Evolutionary conservation across 2,329 filamentous ascomycete species (phyloP).

Genomic region (Thyridium curvatum): DNA sequence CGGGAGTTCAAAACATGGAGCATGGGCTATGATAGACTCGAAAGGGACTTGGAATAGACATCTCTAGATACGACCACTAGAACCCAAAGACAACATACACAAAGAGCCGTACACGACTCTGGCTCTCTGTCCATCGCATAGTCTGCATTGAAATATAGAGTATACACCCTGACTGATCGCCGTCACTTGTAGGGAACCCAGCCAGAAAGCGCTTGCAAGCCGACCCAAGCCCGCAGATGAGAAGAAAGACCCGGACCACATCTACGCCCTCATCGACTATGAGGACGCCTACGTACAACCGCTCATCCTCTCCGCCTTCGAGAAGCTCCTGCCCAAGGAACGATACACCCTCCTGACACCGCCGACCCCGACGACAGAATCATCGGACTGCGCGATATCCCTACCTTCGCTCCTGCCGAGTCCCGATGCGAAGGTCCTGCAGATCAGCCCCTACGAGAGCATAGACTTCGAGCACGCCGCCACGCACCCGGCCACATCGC

Average conservation of each 20-base stretch:
- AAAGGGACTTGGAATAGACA: too few relatives aligned
- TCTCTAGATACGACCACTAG: too few relatives aligned
- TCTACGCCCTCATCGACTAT: conserved; percentile 75
- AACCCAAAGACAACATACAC: too few relatives aligned
- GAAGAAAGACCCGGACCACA: conserved; percentile 21
- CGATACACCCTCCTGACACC: conserved; percentile 49
- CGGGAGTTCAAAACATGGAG: neutral
- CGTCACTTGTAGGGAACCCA: too few relatives aligned
- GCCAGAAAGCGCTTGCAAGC: too few relatives aligned
- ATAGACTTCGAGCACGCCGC: conserved; percentile 77
- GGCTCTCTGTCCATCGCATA: too few relatives aligned
- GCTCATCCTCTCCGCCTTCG: conserved; percentile 69
- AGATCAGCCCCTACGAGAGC: conserved; percentile 81
- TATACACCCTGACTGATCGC: too few relatives aligned
- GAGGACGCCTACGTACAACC: conserved; percentile 87
- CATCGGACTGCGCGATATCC: conserved; percentile 21
- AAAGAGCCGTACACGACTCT: too few relatives aligned
- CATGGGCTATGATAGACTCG: neutral
- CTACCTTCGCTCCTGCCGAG: conserved; percentile 28
- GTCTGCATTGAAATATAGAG: too few relatives aligned
- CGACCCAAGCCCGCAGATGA: too few relatives aligned
- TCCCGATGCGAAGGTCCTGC: conserved; percentile 48
- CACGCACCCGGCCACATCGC: conserved; percentile 48
- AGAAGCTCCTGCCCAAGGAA: conserved; percentile 49
- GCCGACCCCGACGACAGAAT: conserved; percentile 15